A percentile compares a stretch with the other conserved stretches of the same genome.
phyloP scores from a whole-genome alignment of 1,284 basidiomycete species.

The Earliella scabrosa region DNA sequence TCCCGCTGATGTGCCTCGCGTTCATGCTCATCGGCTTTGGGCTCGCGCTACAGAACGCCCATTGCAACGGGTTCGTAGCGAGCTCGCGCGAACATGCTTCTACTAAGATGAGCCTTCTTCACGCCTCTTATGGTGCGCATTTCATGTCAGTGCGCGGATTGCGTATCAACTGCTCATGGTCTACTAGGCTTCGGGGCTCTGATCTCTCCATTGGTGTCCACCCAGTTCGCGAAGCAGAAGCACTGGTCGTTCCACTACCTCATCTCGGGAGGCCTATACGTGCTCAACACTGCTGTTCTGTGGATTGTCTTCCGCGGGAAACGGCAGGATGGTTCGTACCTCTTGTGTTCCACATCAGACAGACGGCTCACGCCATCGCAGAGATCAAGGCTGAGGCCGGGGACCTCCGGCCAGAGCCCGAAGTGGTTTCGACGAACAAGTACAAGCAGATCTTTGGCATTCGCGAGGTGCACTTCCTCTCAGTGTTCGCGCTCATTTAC shows the following conservation, averaged over 20 bases:
- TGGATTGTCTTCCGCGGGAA: constrained; percentile 56
- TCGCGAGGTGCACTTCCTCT: constrained; percentile 58
- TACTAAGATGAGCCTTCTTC: constrained; percentile 63
- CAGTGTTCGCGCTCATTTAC: constrained; percentile 68
- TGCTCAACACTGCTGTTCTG: constrained; percentile 49
- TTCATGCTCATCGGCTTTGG: constrained; percentile 70
- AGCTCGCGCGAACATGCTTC: constrained; percentile 46
- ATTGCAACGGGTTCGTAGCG: constrained; percentile 57
- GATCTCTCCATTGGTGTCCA: constrained; percentile 60
- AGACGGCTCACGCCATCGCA: neutral
- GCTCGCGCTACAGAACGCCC: constrained; percentile 56
- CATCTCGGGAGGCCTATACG: constrained; percentile 55
- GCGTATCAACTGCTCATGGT: neutral
- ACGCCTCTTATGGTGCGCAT: constrained; percentile 46
- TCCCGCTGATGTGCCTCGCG: constrained; percentile 63
- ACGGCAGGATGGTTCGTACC: constrained; percentile 49
- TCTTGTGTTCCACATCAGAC: neutral
- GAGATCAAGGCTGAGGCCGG: constrained; percentile 41
- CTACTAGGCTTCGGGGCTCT: constrained; percentile 59
- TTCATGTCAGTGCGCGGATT: neutral
- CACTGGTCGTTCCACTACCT: constrained; percentile 70
- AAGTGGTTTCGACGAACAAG: constrained; percentile 44
- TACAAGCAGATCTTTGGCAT: constrained; percentile 61
- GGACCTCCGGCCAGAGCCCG: constrained; percentile 40
- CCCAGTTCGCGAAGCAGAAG: constrained; percentile 55